phyloP scores from a whole-genome alignment of 352 stramenopile species.

The Globisporangium nodosum region DNA sequence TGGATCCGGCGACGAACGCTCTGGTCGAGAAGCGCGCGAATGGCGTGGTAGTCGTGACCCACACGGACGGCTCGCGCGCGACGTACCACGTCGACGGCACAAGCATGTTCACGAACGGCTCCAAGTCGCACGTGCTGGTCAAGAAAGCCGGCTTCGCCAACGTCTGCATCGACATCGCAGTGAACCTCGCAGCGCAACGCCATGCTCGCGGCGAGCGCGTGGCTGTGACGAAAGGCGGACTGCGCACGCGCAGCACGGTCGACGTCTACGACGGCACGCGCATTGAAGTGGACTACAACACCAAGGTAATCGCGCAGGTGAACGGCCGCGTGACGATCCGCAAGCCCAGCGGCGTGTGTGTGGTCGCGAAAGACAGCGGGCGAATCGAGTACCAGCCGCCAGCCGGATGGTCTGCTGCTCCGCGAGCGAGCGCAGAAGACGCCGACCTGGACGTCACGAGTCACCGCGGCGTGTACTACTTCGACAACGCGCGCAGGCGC shows the following conservation, averaged over 20 bases:
- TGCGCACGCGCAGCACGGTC: conserved; percentile 49
- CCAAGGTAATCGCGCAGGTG: conserved; percentile 67
- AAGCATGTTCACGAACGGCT: conserved; percentile 43
- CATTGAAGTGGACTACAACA: conserved; percentile 72
- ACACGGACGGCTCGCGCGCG: conserved; percentile 47
- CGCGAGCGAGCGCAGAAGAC: conserved; percentile 22
- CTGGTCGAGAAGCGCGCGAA: conserved; percentile 42
- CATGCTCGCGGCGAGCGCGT: conserved; percentile 55
- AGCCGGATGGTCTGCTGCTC: neutral
- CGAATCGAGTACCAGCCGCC: conserved; percentile 45
- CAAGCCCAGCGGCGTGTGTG: conserved; percentile 35
- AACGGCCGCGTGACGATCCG: conserved; percentile 51
- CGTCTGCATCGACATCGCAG: conserved; percentile 63
- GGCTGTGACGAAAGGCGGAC: conserved; percentile 62
- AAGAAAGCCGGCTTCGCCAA: conserved; percentile 46
- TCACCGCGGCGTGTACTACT: conserved; percentile 71
- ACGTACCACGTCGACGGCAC: conserved; percentile 68
- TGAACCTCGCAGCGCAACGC: conserved; percentile 50
- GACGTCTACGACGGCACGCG: conserved; percentile 47
- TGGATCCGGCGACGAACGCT: conserved; percentile 69
- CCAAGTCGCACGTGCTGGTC: conserved; percentile 47
- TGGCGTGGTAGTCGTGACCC: conserved; percentile 57
- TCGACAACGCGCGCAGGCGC: conserved; percentile 41
- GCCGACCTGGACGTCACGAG: conserved; percentile 53
- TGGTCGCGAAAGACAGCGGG: conserved; percentile 70